phyloP scores from a whole-genome alignment of 2,329 filamentous ascomycete species.

The Colletotrichum nymphaeae region DNA sequence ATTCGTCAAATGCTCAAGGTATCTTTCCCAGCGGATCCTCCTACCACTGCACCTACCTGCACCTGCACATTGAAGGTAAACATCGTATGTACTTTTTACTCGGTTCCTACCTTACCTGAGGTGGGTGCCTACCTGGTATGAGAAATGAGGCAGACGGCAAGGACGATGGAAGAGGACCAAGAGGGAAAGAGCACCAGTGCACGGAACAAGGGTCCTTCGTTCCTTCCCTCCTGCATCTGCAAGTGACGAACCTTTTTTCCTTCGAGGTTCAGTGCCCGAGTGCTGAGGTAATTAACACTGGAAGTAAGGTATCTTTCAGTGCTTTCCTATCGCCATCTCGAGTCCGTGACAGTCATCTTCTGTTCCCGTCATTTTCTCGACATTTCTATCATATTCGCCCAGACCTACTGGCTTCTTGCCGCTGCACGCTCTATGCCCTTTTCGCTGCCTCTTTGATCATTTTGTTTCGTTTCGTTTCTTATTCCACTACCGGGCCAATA shows the following conservation, averaged over 20 bases:
- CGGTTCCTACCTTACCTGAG: too few relatives aligned
- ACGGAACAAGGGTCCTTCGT: background rate
- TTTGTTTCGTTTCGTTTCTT: constrained; percentile 34
- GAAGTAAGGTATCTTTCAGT: too few relatives aligned
- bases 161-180: background rate
- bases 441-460: constrained; percentile 3
- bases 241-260: background rate
- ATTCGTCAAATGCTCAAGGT: background rate
- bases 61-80: background rate
- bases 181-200: background rate
- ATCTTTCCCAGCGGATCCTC: background rate
- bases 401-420: constrained; percentile 29
- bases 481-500: background rate
- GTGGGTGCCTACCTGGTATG: background rate
- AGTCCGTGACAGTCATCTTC: background rate
- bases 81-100: background rate
- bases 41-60: background rate
- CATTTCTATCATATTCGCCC: constrained; percentile 22
- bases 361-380: constrained; percentile 2
- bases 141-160: background rate
- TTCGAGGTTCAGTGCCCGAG: background rate
- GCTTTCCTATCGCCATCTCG: background rate
- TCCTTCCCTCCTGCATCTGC: background rate
- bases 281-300: background rate
- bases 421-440: constrained; percentile 17